Evolutionary conservation across 495 filamentous ascomycete genomes (phyloP).

Genomic region (Xylaria curta): DNA sequence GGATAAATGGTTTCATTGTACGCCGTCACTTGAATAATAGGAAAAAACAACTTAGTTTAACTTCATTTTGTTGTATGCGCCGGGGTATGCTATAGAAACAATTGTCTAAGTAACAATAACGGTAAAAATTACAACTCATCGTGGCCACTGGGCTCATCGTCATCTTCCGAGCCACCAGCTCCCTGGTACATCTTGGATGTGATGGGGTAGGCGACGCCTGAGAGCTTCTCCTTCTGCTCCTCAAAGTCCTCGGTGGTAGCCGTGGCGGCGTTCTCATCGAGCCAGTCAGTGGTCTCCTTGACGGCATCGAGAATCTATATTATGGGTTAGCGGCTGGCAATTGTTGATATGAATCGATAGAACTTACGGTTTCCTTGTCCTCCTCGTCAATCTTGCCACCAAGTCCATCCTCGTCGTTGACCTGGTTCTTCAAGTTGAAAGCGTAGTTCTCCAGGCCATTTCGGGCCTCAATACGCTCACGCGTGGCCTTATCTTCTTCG

Average conservation of each 20-base stretch:
- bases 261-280: slow-evolving; percentile 91
- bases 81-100: slow-evolving; percentile 41
- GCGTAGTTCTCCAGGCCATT: slow-evolving; percentile 97
- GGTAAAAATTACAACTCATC: slow-evolving; percentile 80
- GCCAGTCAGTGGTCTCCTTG: slow-evolving; percentile 97
- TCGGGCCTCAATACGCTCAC: slow-evolving; percentile 90
- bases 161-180: slow-evolving; percentile 67
- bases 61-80: slow-evolving; percentile 40
- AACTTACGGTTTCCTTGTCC: slow-evolving; percentile 91
- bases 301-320: slow-evolving; percentile 85
- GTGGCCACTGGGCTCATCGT: slow-evolving; percentile 78
- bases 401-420: slow-evolving; percentile 94
- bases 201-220: slow-evolving; percentile 95
- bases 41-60: slow-evolving; percentile 28
- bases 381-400: slow-evolving; percentile 98
- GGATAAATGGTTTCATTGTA: background rate
- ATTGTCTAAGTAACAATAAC: slow-evolving; percentile 31
- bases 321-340: slow-evolving; percentile 31
- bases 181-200: slow-evolving; percentile 94
- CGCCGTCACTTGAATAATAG: background rate
- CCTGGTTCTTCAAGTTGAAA: slow-evolving; percentile 98
- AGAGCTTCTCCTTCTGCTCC: slow-evolving; percentile 99
- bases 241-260: slow-evolving; percentile 94
- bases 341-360: background rate
- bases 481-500: slow-evolving; percentile 98